Evolutionary conservation across 768 basidiomycete species (phyloP), one percentile per base, ranked within the genome.

Genomic region (Pleurotus eryngii): DNA sequence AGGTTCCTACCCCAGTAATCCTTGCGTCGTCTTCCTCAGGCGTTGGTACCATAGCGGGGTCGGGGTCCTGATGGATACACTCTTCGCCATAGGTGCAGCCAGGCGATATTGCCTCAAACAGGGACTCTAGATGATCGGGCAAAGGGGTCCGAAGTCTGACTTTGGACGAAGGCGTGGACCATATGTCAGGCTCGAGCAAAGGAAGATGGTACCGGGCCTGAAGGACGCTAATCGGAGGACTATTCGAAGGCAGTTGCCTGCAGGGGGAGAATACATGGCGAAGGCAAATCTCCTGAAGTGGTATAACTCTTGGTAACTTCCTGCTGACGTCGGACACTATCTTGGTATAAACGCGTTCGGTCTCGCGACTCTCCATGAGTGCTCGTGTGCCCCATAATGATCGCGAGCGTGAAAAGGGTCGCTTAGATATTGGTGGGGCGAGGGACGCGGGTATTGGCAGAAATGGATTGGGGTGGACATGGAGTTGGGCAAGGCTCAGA

Each of bases 391-490:
- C 49, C 38, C 20, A 18, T 12, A 54, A 59, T 54, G 37, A 57
- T 24, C 4, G 49, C 50, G 3, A 64, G 57, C 24, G 61, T 57
- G 22, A 60, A 59, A 30, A 55, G 49, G 38, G 55, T 56, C 7
- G 49, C 20, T 2, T 18, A 15, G 55, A 55, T 18, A 45, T 35
- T n/a, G 38, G 59, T 20, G 68, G 73, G 37, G 61, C 57, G 5
- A 73, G 74, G 9, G 35, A 35, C 11, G 39, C 4, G 3, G 51
- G 51, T 24, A 68, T 69, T 3, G 48, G 51, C 3, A 82, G 59
- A 68, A 88, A 90, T 0, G 81, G 87, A 60, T 92, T 91, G 0
- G 83, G 84, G 39, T 80, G 67, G 2, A 89, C 64, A 17, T 65
- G 60, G 4, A 90, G 70, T 7, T 65, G 72, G 17, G 65, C 64